Percentiles rank a stretch among this genome's conserved stretches.
phyloP scores from a whole-genome alignment of 768 basidiomycete species.

The Kwoniella dendrophila region DNA sequence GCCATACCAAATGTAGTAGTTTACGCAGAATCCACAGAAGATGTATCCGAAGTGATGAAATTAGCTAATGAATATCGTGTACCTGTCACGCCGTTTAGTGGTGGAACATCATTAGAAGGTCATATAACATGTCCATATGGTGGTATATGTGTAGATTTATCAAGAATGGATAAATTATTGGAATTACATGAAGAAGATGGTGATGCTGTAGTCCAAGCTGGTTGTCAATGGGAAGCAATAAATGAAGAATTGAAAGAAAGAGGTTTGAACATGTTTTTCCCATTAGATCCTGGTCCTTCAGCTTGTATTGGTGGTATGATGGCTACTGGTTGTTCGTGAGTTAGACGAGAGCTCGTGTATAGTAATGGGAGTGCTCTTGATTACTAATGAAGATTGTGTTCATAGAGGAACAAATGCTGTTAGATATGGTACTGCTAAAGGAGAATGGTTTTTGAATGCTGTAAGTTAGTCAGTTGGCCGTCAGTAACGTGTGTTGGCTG shows the following conservation, averaged over 20 bases:
- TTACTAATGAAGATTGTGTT: too few relatives aligned
- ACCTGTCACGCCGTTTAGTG: slow-evolving; percentile 77
- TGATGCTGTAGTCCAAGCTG: slow-evolving; percentile 53
- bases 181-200: slow-evolving; percentile 44
- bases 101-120: slow-evolving; percentile 83
- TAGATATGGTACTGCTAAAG: slow-evolving; percentile 80
- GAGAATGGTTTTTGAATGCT: slow-evolving; percentile 80
- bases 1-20: slow-evolving; percentile 32
- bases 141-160: slow-evolving; percentile 78
- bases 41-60: slow-evolving; percentile 77
- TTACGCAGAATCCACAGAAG: slow-evolving; percentile 62
- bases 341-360: neutral
- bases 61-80: slow-evolving; percentile 71
- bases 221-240: slow-evolving; percentile 45
- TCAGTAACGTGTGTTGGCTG: neutral
- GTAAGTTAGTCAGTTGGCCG: slow-evolving; percentile 57
- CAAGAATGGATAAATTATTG: slow-evolving; percentile 74
- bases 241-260: slow-evolving; percentile 64
- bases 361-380: too few relatives aligned
- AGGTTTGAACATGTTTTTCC: slow-evolving; percentile 81
- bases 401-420: slow-evolving; percentile 67
- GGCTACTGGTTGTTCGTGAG: slow-evolving; percentile 66
- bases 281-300: slow-evolving; percentile 63
- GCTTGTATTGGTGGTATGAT: slow-evolving; percentile 90
- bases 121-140: slow-evolving; percentile 70